These are phyloP conservation scores for Agastache rugosa DNA, from an alignment of 257 asterid genomes.

Conservation along the genomic window DNA sequence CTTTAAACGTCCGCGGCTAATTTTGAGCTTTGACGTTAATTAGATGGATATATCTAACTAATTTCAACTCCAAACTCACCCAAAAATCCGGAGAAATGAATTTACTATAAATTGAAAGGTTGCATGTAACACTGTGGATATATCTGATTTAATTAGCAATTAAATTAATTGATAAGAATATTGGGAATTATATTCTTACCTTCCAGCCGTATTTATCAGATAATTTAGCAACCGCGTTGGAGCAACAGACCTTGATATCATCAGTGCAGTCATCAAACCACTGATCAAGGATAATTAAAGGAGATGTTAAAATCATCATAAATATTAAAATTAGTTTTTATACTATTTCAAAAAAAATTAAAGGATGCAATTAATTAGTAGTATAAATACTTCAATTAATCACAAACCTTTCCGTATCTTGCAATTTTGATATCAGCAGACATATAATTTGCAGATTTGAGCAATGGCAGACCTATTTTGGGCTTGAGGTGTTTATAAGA, in stretches of 20 bases:
- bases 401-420: conserved; percentile 69
- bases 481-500: conserved; percentile 54
- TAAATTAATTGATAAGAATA: no score
- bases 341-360: no score
- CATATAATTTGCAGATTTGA: conserved; percentile 52
- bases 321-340: neutral
- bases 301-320: conserved; percentile 5
- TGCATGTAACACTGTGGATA: no score
- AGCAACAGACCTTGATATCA: conserved; percentile 72
- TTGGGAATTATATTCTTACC: conserved; percentile 42
- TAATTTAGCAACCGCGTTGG: conserved; percentile 60
- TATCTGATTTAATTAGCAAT: no score
- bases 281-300: conserved; percentile 42
- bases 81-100: no score
- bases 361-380: no score
- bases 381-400: no score
- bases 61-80: no score
- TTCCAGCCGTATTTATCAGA: conserved; percentile 71
- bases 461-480: conserved; percentile 58
- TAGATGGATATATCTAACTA: no score
- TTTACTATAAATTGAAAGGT: no score
- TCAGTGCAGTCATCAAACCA: conserved; percentile 92
- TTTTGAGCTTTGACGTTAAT: no score
- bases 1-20: no score
- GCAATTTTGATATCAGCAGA: conserved; percentile 66